phyloP scores from a whole-genome alignment of 305 asterid species.

The Solanum hybrid region DNA sequence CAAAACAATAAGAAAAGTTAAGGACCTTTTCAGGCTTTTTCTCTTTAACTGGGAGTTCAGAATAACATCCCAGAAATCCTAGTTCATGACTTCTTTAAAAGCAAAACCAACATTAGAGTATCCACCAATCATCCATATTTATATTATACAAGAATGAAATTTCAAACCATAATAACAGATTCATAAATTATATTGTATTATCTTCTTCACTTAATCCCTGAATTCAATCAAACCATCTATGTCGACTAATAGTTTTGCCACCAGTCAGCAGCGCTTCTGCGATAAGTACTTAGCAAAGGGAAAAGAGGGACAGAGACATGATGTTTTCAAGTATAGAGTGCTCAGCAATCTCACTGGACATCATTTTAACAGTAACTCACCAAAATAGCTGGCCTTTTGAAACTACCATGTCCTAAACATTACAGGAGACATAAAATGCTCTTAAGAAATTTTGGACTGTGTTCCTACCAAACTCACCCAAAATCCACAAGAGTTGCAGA shows the following conservation, averaged over 20 bases:
- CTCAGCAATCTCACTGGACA: not conserved
- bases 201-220: not conserved
- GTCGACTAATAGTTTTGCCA: not conserved
- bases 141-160: not conserved
- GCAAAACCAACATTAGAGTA: not conserved
- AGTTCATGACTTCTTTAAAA: not conserved
- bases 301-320: not conserved
- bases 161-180: not conserved
- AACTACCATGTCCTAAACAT: not conserved
- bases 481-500: not conserved
- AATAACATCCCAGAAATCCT: not conserved
- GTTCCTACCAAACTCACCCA: not conserved
- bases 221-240: not conserved
- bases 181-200: not conserved
- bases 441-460: not conserved
- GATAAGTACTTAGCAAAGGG: not conserved
- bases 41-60: not conserved
- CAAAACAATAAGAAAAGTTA: not conserved
- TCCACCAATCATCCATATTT: not conserved
- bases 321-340: not conserved
- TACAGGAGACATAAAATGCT: not conserved
- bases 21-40: not conserved
- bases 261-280: not conserved
- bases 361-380: not conserved
- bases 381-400: not conserved